A percentile compares a stretch with the other conserved stretches of the same genome.
These are phyloP conservation scores for Xanthoconium stramineum DNA, from an alignment of 768 basidiomycete genomes.

Conservation along the genomic window DNA sequence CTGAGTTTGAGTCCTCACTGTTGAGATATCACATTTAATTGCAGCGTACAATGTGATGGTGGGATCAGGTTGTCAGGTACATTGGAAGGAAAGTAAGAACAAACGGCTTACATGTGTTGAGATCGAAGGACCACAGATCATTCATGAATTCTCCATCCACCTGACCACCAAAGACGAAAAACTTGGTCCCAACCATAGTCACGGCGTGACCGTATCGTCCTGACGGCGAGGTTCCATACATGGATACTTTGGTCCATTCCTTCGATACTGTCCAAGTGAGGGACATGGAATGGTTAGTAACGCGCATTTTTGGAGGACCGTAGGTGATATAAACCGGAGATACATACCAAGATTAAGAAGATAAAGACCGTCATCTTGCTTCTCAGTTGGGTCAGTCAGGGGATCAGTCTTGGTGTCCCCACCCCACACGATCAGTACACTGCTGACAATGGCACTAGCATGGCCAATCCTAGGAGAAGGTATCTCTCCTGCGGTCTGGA, in stretches of 20 bases:
- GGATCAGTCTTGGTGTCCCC: slow-evolving; percentile 89
- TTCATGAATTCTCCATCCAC: slow-evolving; percentile 93
- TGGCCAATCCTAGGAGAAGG: slow-evolving; percentile 94
- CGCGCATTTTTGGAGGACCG: not conserved
- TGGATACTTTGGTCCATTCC: slow-evolving; percentile 90
- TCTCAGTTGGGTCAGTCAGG: slow-evolving; percentile 58
- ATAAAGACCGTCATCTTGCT: slow-evolving; percentile 91
- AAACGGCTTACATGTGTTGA: slow-evolving; percentile 75
- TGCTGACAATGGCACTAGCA: slow-evolving; percentile 92
- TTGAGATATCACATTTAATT: slow-evolving; percentile 1
- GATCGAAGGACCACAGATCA: slow-evolving; percentile 94
- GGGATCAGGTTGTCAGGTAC: not conserved
- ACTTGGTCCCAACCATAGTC: slow-evolving; percentile 85
- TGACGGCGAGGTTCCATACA: slow-evolving; percentile 71
- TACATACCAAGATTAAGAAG: slow-evolving; percentile 86
- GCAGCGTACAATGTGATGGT: not conserved
- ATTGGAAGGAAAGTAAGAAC: not conserved
- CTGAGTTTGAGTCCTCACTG: slow-evolving; percentile 76
- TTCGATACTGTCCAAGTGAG: slow-evolving; percentile 60
- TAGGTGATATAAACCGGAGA: not conserved
- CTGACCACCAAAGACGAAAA: slow-evolving; percentile 96
- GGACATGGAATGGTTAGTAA: slow-evolving; percentile 1
- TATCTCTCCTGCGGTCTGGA: slow-evolving; percentile 86
- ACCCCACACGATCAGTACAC: slow-evolving; percentile 96
- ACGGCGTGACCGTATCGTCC: slow-evolving; percentile 97